Percentiles rank a stretch among this genome's conserved stretches.
These are phyloP conservation scores for Zygoascus sp. DNA, from an alignment of 1,139 yeast genomes.

Conservation along the genomic window DNA sequence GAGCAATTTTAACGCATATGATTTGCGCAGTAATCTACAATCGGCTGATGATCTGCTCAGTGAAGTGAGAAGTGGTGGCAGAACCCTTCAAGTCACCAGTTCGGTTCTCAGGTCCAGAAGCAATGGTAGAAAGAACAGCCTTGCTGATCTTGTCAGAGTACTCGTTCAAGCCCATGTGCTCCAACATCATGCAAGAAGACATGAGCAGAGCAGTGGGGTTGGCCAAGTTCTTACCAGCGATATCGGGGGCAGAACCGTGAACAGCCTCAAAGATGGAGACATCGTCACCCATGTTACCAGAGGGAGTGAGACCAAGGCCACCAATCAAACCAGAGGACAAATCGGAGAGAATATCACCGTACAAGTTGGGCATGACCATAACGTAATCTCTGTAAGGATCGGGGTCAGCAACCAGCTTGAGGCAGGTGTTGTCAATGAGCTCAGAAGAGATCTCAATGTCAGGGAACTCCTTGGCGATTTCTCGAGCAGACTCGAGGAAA, in stretches of 20 bases:
- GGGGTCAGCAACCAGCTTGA: slow-evolving; percentile 87
- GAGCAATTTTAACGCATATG: not conserved
- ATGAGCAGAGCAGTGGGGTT: slow-evolving; percentile 96
- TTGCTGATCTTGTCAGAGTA: slow-evolving; percentile 79
- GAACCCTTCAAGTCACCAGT: slow-evolving; percentile 95
- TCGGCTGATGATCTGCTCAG: slow-evolving; percentile 68
- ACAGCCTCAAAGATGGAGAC: slow-evolving; percentile 98
- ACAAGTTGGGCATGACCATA: slow-evolving; percentile 98
- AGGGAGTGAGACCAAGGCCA: slow-evolving; percentile 97
- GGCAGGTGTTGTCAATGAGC: slow-evolving; percentile 91
- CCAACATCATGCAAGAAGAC: slow-evolving; percentile 97
- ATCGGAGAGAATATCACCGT: slow-evolving; percentile 97
- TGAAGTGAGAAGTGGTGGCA: slow-evolving; percentile 82
- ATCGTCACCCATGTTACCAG: slow-evolving; percentile 98
- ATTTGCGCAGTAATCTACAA: slow-evolving; percentile 36
- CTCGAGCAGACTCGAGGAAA: slow-evolving; percentile 87
- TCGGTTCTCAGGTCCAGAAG: slow-evolving; percentile 90
- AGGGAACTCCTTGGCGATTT: slow-evolving; percentile 87
- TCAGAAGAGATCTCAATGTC: slow-evolving; percentile 78
- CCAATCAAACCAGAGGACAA: slow-evolving; percentile 96
- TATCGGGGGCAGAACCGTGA: slow-evolving; percentile 98
- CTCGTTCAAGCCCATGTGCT: slow-evolving; percentile 86
- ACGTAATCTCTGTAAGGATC: slow-evolving; percentile 75
- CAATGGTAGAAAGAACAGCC: slow-evolving; percentile 89
- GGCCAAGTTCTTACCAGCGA: slow-evolving; percentile 96